Evolutionary conservation across 495 filamentous ascomycete species (phyloP), one percentile per base, ranked within the genome.

Genomic region (Penicillium manginii): DNA sequence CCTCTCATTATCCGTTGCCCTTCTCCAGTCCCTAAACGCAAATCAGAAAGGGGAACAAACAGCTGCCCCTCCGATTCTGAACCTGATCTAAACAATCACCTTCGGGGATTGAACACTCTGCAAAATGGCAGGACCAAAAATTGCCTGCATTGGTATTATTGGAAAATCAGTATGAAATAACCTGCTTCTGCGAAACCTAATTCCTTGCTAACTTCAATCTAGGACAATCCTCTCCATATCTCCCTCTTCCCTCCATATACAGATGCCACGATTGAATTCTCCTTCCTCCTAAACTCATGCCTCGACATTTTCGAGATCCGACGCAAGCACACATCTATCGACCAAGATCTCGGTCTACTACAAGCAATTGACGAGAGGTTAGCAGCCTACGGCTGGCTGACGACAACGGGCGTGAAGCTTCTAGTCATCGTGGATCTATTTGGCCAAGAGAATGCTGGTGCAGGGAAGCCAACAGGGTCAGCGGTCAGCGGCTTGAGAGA

Each of bases 201-300:
- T 29, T 45, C 15, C 15, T 23, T 62, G n/a, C 37, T 53, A 22
- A 62, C 43, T 19, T 31, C 31, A 12, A 54, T 9, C 18, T 67
- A 98, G 94, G 96, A 97, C 76, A 96, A 96, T 71, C 94, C 93
- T 48, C 89, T 98, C 69, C 93, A 97, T 75, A 89, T 96, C 57
- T 84, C 90, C 46, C 82, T 97, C 69, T 97, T 97, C 73, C 89
- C 92, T 33, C 87, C 92, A 0, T 65, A 81, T 81, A 49, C 81
- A 76, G 68, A 86, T 79, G 58, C 83, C 76, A 73, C 58, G 6
- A 84, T 98, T 22, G 90, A 96, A 66, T 97, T 93, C 81, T 91
- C 91, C 40, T 93, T 98, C 64, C 82, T 98, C 26, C 84, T 97
- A 52, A 91, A 91, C 60, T 88, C 88, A 55, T 94, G 89, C 54